phyloP scores from a whole-genome alignment of 2,329 filamentous ascomycete species.

The Rhytidhysteron rufulum region DNA sequence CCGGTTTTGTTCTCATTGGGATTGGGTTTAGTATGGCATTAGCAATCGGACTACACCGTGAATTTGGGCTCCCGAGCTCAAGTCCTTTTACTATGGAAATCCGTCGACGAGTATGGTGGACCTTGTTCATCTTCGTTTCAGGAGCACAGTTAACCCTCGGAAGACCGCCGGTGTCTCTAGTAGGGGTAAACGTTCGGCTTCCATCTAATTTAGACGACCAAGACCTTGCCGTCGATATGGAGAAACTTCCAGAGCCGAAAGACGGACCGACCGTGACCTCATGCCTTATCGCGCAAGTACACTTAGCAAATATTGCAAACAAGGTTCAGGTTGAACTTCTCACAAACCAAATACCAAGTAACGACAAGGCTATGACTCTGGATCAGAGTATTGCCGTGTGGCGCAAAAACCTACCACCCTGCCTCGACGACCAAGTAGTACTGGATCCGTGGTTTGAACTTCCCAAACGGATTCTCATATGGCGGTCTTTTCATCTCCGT shows the following conservation, averaged over 20 bases:
- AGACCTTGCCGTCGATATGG: constrained; percentile 5
- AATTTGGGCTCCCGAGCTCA: no score
- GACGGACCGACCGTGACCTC: constrained; percentile 4
- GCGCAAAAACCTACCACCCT: constrained; percentile 2
- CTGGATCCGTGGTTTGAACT: constrained; percentile 3
- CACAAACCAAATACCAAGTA: constrained; percentile 2
- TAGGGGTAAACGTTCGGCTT: constrained; percentile 4
- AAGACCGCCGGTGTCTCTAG: constrained; percentile 1
- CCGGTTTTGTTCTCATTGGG: no score
- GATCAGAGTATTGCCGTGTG: constrained; percentile 1
- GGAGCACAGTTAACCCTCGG: no score
- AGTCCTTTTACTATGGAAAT: no score
- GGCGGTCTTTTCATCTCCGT: no score
- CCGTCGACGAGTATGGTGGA: no score
- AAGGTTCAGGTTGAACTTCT: constrained; percentile 5
- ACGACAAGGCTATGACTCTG: neutral
- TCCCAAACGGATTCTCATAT: constrained; percentile 3
- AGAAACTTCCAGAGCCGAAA: neutral
- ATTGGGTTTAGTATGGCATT: no score
- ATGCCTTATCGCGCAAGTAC: constrained; percentile 4
- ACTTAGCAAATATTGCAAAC: constrained; percentile 3
- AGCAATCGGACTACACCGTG: no score
- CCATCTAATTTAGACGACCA: constrained; percentile 3
- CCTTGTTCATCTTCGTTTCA: no score
- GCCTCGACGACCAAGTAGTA: neutral